Base-by-base conservation (phyloP, 805 yeast genomes). In the Saccharomyces mikatae region DNA sequence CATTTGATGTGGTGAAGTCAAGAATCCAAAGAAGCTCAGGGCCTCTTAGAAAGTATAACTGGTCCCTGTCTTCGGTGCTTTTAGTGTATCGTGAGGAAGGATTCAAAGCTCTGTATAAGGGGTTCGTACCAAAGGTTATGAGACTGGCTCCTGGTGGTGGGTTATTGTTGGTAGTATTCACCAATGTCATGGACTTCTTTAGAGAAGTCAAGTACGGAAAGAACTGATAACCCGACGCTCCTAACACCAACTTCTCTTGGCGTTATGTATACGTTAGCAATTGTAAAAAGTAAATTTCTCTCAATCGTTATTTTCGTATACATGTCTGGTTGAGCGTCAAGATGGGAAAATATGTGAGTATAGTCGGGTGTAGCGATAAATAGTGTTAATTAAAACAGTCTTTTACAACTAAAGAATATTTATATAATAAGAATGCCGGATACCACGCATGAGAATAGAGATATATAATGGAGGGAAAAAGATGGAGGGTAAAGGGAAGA, bases 121-220 rank as follows among this genome's bases (percentile, higher is more conserved):
- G 99, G 46, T 92, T 94, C 81, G 70, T 91, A 60, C 99, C 99
- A 62, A 94, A 94, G 78, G 97, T 94, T 11, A 78, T 94, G 68
- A 85, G 99, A 80, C 79, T 94, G 62, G 99, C 98, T 49, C 99
- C 99, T 57, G 99, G 99, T 68, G 99, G 99, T 71, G 99, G 99
- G 77, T 90, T 94, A 62, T 76, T 94, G 67, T 80, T 94, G 70
- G 98, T 94, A 50, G 99, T 94, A n/a, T 94, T 90, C 79, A 89
- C 97, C 47, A 78, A 89, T 26, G 83, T 91, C 60, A 90, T 91
- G 95, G 97, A 91, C 70, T 89, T 89, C 76, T 94, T 94, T 79
- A 82, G 91, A 76, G 74, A 55, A 30, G 51, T 52, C 51, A 52
- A 56, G 74, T n/a, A 36, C 13, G 44, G 44, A 8, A 36, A 36